Percentiles rank a stretch among this genome's conserved stretches.
phyloP scores from a whole-genome alignment of 768 basidiomycete species.

The Suillus americanus region DNA sequence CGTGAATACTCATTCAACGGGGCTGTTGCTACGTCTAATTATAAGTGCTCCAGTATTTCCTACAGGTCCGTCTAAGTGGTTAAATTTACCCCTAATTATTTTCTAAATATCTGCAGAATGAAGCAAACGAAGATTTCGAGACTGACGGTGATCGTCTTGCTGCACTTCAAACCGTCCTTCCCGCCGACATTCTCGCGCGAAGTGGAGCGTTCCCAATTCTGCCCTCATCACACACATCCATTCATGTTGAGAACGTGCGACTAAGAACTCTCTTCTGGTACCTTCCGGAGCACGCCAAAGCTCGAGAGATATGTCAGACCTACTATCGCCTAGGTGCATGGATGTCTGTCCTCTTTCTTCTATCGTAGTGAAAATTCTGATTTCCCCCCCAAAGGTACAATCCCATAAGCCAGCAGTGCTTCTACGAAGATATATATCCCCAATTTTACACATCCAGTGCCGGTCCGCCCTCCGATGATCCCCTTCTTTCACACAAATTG shows the following conservation, averaged over 20 bases:
- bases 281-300: constrained; percentile 60
- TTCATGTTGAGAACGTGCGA: constrained; percentile 43
- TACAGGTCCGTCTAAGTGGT: constrained; percentile 52
- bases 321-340: constrained; percentile 68
- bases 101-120: constrained; percentile 45
- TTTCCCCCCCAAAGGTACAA: constrained; percentile 51
- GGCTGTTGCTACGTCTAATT: constrained; percentile 12
- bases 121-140: constrained; percentile 55
- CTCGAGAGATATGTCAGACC: constrained; percentile 57
- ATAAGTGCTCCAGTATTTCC: constrained; percentile 54
- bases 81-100: not conserved
- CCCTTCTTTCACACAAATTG: constrained; percentile 57
- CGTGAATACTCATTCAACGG: constrained; percentile 21
- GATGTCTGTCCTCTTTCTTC: constrained; percentile 50
- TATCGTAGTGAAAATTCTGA: constrained; percentile 11
- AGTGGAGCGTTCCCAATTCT: constrained; percentile 68
- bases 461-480: constrained; percentile 47
- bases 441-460: constrained; percentile 53
- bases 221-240: constrained; percentile 36
- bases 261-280: constrained; percentile 66
- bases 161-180: constrained; percentile 54
- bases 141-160: constrained; percentile 43
- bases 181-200: constrained; percentile 60
- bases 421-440: constrained; percentile 58
- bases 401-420: constrained; percentile 58